phyloP scores from a whole-genome alignment of 331 rosid species.

The Acacia concinna region DNA sequence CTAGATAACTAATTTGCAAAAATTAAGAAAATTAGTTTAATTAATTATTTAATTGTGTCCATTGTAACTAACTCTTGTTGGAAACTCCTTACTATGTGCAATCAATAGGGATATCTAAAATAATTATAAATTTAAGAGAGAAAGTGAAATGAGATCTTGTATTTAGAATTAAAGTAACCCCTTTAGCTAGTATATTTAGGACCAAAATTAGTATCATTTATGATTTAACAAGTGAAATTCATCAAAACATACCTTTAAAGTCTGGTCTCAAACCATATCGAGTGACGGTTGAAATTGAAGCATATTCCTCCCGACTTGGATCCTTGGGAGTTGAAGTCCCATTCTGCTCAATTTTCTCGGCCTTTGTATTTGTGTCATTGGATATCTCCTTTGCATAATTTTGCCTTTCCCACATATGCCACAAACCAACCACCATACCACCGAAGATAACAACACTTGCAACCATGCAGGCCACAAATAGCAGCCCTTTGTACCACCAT shows the following conservation, averaged over 20 bases:
- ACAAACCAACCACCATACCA: constrained; percentile 61
- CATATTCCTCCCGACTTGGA: constrained; percentile 22
- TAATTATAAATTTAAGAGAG: too few species aligned
- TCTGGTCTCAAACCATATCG: constrained; percentile 78
- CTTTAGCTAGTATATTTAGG: too few species aligned
- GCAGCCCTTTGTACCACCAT: constrained; percentile 93
- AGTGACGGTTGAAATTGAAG: constrained; percentile 37
- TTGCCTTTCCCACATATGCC: constrained; percentile 72
- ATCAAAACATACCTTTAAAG: constrained; percentile 61
- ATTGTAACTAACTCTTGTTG: too few species aligned
- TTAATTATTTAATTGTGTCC: too few species aligned
- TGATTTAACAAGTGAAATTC: neutral
- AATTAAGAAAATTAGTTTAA: too few species aligned
- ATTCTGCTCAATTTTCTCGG: constrained; percentile 30
- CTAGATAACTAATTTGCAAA: too few species aligned
- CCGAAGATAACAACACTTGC: constrained; percentile 72
- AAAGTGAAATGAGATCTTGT: too few species aligned
- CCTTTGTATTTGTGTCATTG: constrained; percentile 20
- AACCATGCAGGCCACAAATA: constrained; percentile 63
- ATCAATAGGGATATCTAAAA: too few species aligned
- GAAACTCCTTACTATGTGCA: too few species aligned
- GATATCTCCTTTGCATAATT: constrained; percentile 30
- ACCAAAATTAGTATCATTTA: neutral
- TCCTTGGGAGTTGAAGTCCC: constrained; percentile 34
- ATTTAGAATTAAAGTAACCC: too few species aligned